Evolutionary conservation across 768 basidiomycete genomes (phyloP).

Genomic region (Auricularia sp.): DNA sequence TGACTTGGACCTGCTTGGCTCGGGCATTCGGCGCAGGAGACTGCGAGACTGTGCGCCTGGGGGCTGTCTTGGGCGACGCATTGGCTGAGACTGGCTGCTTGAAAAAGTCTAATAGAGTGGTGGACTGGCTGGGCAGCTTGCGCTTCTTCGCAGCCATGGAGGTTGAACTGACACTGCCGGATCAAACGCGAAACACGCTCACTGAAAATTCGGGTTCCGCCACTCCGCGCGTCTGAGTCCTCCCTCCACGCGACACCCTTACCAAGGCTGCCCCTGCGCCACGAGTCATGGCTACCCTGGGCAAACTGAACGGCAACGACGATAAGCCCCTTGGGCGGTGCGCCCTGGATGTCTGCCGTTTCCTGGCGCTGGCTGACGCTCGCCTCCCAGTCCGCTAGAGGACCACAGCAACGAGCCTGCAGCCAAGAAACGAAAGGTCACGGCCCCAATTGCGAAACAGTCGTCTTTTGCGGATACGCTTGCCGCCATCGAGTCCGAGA

Average conservation of each 20-base stretch:
- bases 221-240: background rate
- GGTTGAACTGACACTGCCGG: background rate
- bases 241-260: background rate
- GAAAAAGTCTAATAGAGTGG: slow-evolving; percentile 38
- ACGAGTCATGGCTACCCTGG: background rate
- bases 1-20: slow-evolving; percentile 29
- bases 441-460: slow-evolving; percentile 29
- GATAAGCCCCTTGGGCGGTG: background rate
- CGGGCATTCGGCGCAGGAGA: background rate
- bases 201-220: background rate
- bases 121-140: slow-evolving; percentile 16
- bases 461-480: slow-evolving; percentile 54
- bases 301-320: background rate
- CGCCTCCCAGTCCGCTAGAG: background rate
- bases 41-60: background rate
- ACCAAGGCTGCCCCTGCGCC: background rate
- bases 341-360: background rate
- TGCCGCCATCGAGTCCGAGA: slow-evolving; percentile 47
- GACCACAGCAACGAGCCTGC: slow-evolving; percentile 25
- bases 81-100: background rate
- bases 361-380: background rate
- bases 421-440: slow-evolving; percentile 44
- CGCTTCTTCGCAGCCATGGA: background rate
- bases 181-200: background rate
- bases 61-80: background rate